phyloP scores from a whole-genome alignment of 108 stramenopile genomes.

The Fragilariopsis cylindrus region DNA sequence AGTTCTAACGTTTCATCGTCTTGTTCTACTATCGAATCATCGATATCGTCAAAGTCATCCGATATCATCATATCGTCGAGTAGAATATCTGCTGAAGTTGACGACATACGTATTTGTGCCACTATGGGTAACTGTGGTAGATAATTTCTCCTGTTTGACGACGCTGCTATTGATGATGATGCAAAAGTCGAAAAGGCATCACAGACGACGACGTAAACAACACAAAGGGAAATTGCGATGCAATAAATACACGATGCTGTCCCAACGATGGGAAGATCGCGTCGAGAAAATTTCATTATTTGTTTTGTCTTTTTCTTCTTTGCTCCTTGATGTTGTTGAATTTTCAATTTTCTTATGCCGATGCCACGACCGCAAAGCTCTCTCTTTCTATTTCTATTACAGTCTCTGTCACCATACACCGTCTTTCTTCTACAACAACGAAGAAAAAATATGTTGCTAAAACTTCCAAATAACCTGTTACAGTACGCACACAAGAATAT shows the following conservation, averaged over 20 bases:
- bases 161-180: background rate
- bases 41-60: background rate
- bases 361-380: too few species aligned
- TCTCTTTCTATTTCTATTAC: too few species aligned
- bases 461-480: too few species aligned
- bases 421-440: too few species aligned
- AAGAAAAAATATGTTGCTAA: too few species aligned
- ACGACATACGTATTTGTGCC: background rate
- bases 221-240: background rate
- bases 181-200: slow-evolving; percentile 12
- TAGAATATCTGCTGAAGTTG: background rate
- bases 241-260: background rate
- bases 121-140: background rate
- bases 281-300: too few species aligned
- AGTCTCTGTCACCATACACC: too few species aligned
- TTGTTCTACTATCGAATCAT: background rate
- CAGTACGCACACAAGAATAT: too few species aligned
- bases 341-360: too few species aligned
- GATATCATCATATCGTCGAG: slow-evolving; percentile 11
- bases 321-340: too few species aligned
- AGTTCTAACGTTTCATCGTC: background rate
- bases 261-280: background rate
- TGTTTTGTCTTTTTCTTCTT: too few species aligned
- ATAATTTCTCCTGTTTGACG: too few species aligned
- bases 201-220: background rate